Evolutionary conservation across 768 basidiomycete species (phyloP).

Genomic region (Dendrothele bispora): DNA sequence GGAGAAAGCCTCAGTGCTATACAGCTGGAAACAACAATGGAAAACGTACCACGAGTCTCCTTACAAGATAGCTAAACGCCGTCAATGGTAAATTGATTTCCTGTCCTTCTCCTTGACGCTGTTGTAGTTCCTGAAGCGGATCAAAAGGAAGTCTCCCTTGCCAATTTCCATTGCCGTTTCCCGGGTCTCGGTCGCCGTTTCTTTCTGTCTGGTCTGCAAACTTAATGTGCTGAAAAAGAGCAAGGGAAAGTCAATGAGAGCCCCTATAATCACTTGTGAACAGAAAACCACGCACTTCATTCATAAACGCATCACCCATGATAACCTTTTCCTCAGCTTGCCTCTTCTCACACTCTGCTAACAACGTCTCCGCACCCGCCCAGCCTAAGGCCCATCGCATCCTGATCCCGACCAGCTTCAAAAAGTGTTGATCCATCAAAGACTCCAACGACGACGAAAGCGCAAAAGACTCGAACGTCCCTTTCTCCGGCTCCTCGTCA

Average conservation of each 20-base stretch:
- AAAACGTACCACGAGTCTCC: conserved; percentile 56
- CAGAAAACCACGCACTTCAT: too few relatives aligned
- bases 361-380: conserved; percentile 65
- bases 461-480: conserved; percentile 58
- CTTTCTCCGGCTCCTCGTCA: conserved; percentile 35
- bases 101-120: conserved; percentile 25
- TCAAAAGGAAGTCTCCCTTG: conserved; percentile 55
- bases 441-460: conserved; percentile 64
- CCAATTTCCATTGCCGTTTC: conserved; percentile 28
- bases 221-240: conserved; percentile 26
- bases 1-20: neutral
- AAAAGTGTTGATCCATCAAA: conserved; percentile 55
- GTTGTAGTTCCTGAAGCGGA: conserved; percentile 41
- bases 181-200: too few relatives aligned
- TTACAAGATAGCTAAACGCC: conserved; percentile 64
- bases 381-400: conserved; percentile 57
- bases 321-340: conserved; percentile 29
- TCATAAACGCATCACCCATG: too few relatives aligned
- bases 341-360: conserved; percentile 41
- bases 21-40: neutral
- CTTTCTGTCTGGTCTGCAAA: conserved; percentile 48
- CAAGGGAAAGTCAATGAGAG: neutral
- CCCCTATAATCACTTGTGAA: neutral
- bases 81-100: conserved; percentile 60
- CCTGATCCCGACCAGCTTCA: conserved; percentile 53